These are phyloP conservation scores for Ilex paraguariensis DNA, from an alignment of 305 asterid genomes.

Conservation along the genomic window DNA sequence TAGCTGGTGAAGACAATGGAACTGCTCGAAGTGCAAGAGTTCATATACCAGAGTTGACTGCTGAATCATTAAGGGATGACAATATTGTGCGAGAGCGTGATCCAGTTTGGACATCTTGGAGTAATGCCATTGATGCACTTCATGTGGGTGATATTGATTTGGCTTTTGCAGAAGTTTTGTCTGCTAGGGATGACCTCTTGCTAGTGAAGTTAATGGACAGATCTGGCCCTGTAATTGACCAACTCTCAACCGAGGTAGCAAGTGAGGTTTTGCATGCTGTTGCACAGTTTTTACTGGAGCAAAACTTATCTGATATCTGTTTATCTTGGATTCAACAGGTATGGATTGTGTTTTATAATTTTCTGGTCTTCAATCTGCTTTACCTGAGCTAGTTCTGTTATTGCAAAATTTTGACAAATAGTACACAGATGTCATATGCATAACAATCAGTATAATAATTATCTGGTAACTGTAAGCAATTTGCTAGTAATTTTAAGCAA, in stretches of 20 bases:
- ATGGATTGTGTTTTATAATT: conserved; percentile 14
- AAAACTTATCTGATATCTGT: conserved; percentile 66
- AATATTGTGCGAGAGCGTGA: conserved; percentile 65
- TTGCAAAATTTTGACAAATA: no score
- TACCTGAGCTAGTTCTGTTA: background rate
- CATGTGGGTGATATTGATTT: conserved; percentile 74
- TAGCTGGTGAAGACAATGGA: conserved; percentile 91
- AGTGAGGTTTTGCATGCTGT: conserved; percentile 68
- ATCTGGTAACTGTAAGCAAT: no score
- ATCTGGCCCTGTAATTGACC: conserved; percentile 88
- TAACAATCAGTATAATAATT: no score
- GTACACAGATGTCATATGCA: no score
- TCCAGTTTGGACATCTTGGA: conserved; percentile 86
- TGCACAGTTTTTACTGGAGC: conserved; percentile 77
- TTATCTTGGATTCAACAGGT: conserved; percentile 98
- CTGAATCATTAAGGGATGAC: conserved; percentile 77
- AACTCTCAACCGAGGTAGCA: conserved; percentile 76
- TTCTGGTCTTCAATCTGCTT: conserved; percentile 3
- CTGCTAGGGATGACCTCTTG: conserved; percentile 80
- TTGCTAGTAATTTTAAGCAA: no score
- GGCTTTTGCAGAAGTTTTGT: conserved; percentile 86
- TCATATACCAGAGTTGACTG: conserved; percentile 72
- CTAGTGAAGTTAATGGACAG: conserved; percentile 94
- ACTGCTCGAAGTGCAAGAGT: conserved; percentile 65
- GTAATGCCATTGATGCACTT: conserved; percentile 94